Evolutionary conservation across 225 moss, liverwort and hornwort species (phyloP), one percentile per base, ranked within the genome.

Genomic region (Straminergon stramineum): DNA sequence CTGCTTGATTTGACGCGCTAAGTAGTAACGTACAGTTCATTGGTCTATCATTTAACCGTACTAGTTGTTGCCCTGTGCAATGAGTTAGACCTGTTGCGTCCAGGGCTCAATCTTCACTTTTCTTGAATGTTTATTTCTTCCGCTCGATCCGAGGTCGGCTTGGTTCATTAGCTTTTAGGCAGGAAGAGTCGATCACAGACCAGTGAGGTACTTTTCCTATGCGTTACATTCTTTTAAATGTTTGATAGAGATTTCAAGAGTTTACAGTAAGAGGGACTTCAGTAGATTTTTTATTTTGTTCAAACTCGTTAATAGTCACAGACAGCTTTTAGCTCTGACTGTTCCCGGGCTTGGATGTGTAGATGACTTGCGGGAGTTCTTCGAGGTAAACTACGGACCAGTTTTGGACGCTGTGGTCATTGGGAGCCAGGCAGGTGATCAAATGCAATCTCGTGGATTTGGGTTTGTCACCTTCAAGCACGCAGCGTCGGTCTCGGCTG

Each of bases 381-480:
- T 99, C 89, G 97, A 97, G 94, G 95, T 90, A 35, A 96, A 95
- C 84, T 99, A 97, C 87, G 98, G 98, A 88, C 94, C 97, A 79
- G 97, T 99, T 69, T 85, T 92, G 94, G 97, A 99, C 88, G 98
- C 98, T 71, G 93, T 99, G 69, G 98, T 99, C 43, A 97, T 99
- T 86, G 96, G 96, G 87, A 96, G 93, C 88, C 97, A 96, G 90
- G 92, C 96, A 89, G 98, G 98, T 58, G 96, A 96, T 91, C 97
- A 99, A 87, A 92, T 97, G 89, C 98, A 99, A 89, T 99, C 98
- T 82, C 98, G 98, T 75, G 97, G 98, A 56, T 99, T 99, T 78
- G 98, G 98, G 62, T 99, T 99, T 86, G 98, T 99, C 89, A 99
- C 97, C 17, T 99, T 99, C 93, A 97, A 97, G 90, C 91, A 96